These are phyloP conservation scores for Cytospora paraplurivora DNA, from an alignment of 2,329 filamentous ascomycete species.

Conservation along the genomic window DNA sequence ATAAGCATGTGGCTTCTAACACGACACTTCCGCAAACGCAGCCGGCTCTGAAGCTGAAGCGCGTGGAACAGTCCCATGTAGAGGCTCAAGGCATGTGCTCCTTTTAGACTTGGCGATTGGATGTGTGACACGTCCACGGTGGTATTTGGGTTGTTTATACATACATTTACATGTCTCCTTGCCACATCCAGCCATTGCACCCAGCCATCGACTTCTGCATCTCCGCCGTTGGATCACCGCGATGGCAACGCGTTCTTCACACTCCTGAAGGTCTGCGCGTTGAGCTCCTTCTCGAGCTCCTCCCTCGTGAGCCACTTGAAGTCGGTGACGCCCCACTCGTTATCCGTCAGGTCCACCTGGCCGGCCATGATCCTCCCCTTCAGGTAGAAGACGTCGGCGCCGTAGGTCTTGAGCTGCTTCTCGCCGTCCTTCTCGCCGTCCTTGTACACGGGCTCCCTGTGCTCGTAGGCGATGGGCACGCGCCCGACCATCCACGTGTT, in stretches of 20 bases:
- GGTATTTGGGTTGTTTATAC: conserved; percentile 13
- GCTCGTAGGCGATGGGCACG: conserved; percentile 80
- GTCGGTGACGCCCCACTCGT: conserved; percentile 72
- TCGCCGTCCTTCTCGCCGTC: conserved; percentile 43
- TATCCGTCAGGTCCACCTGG: conserved; percentile 78
- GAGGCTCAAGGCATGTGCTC: not conserved
- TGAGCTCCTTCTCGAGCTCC: conserved; percentile 72
- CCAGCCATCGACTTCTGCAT: conserved; percentile 51
- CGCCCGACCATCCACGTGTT: conserved; percentile 97
- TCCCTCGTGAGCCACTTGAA: conserved; percentile 93
- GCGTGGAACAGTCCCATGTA: not conserved
- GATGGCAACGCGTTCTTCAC: conserved; percentile 76
- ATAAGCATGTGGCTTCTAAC: not conserved
- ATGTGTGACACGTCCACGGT: conserved; percentile 7
- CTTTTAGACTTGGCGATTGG: not conserved
- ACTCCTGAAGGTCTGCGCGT: conserved; percentile 68
- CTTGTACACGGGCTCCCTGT: conserved; percentile 54
- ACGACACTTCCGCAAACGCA: no score
- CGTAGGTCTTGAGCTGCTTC: conserved; percentile 42
- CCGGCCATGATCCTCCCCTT: conserved; percentile 96
- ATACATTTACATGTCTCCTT: conserved; percentile 3
- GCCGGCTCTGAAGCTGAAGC: no score
- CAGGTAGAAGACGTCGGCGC: conserved; percentile 91
- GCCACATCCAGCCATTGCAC: not conserved
- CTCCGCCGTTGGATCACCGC: conserved; percentile 48